Evolutionary conservation across 176 grass and related monocot species (phyloP), one percentile per base, ranked within the genome.

Genomic region (Chrysopogon serrulatus): DNA sequence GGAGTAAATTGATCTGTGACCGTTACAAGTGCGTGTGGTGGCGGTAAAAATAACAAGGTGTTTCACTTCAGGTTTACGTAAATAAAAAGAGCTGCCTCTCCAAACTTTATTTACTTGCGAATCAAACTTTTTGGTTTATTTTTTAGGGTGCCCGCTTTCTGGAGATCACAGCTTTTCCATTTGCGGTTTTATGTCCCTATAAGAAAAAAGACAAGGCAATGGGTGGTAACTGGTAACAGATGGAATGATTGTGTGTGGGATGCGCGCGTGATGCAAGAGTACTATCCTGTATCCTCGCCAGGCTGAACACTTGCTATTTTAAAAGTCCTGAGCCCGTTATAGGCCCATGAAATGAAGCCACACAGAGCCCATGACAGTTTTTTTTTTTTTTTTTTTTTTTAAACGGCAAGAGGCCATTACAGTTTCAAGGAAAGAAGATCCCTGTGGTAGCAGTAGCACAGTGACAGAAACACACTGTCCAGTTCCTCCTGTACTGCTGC

Each of bases 51-150:
- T 37, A 48, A n/a, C 2, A 19, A 74, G 59, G 23, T 54, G 26
- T 83, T 65, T 84, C 30, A 59, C 76, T 79, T 79, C 47, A 28
- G 45, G 68, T 53, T 41, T 33, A 88, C 79, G 87, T 39, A 10
- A 84, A 37, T 44, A 19, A 23, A 28, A 84, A 8, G n/a, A 17
- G 13, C 14, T 45, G 2, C 18, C 32, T 28, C 17, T 54, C 49
- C 19, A 56, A 56, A 56, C 53, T 56, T 56, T 9, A 7, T 51
- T 51, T 19, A 17, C 1, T 49, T 51, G 5, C 48, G 48, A 51
- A 7, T 56, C 21, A 24, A 56, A 10, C 53, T 24, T 24, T 56
- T 76, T 51, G 23, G 4, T 24, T 24, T 69, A 39, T 28, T 24
- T 82, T 39, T 37, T 37, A 5, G 30, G 0, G 17, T 31, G 62